Evolutionary conservation across 495 filamentous ascomycete genomes (phyloP), one percentile per base, ranked within the genome.

Genomic region (Penicillium simplicissimum): DNA sequence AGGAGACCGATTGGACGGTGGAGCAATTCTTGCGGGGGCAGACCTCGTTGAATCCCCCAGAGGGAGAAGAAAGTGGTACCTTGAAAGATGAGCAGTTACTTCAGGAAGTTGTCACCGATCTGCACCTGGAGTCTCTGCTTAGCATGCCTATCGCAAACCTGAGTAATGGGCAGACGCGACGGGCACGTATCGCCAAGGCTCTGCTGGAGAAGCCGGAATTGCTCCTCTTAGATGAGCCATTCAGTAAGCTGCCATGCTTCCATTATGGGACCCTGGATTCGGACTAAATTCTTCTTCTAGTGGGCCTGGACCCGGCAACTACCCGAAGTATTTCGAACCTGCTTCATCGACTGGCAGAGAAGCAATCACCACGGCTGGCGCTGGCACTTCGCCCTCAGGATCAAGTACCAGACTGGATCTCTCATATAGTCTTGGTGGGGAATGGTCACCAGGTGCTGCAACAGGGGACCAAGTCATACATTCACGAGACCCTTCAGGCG

Each of bases 281-380:
- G 13, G 13, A 35, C 59, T 63, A 52, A 68, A 19, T 4, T 37
- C 7, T 21, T 13, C 37, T 31, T 9, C 28, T 59, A 85, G 79
- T 98, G 91, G 95, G 95, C 9, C 79, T 98, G 36, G 95, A 98
- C 70, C 95, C 95, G 23, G 84, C 86, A 21, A 93, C 92, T 3
- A 80, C 88, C 10, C 76, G 78, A 34, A 82, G 82, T 11, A 72
- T 98, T 65, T 93, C 90, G 21, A 76, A 77, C 3, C 77, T 97
- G 40, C 81, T 97, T 8, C 74, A 84, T 61, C 71, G 77, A 0
- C 66, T 98, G 19, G 89, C 89, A 3, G 75, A 82, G 59, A 82
- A 82, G 53, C 81, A 76, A 52, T 81, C 82, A 17, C 90, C 92
- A 6, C 83, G 90, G 36, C 75, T 97, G 19, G 76, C 98, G 14